Evolutionary conservation across 2,329 filamentous ascomycete species (phyloP).

Genomic region (Pseudopithomyces chartarum): DNA sequence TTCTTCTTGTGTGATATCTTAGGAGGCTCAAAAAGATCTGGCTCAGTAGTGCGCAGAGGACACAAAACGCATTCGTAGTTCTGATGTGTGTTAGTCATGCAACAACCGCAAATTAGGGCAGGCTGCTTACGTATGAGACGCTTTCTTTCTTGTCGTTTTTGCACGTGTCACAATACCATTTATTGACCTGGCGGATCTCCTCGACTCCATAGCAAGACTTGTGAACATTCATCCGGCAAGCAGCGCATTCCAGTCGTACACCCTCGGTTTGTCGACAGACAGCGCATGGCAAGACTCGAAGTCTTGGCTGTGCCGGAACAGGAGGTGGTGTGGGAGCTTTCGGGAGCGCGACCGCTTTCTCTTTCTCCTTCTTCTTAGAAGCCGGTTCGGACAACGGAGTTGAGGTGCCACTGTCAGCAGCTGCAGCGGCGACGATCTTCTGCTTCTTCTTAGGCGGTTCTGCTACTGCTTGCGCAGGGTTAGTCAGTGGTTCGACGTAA

Average conservation of each 20-base stretch:
- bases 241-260: conserved; percentile 70
- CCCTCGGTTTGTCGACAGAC: conserved; percentile 76
- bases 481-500: conserved; percentile 30
- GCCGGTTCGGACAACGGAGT: conserved; percentile 48
- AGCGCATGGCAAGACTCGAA: conserved; percentile 79
- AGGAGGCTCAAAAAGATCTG: conserved; percentile 82
- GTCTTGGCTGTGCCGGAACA: conserved; percentile 76
- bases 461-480: conserved; percentile 27
- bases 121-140: conserved; percentile 76
- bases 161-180: conserved; percentile 97
- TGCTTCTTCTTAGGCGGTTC: conserved; percentile 67
- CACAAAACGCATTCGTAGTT: conserved; percentile 94
- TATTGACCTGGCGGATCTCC: conserved; percentile 65
- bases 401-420: conserved; percentile 55
- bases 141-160: conserved; percentile 89
- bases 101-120: background rate
- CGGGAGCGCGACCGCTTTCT: conserved; percentile 53
- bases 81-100: conserved; percentile 48
- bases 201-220: conserved; percentile 90
- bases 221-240: conserved; percentile 91
- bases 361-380: conserved; percentile 44
- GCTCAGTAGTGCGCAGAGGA: conserved; percentile 78
- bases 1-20: conserved; percentile 86
- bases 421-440: conserved; percentile 51
- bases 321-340: conserved; percentile 61